These are phyloP conservation scores for Pichia heedii DNA, from an alignment of 805 yeast species.

Conservation along the genomic window DNA sequence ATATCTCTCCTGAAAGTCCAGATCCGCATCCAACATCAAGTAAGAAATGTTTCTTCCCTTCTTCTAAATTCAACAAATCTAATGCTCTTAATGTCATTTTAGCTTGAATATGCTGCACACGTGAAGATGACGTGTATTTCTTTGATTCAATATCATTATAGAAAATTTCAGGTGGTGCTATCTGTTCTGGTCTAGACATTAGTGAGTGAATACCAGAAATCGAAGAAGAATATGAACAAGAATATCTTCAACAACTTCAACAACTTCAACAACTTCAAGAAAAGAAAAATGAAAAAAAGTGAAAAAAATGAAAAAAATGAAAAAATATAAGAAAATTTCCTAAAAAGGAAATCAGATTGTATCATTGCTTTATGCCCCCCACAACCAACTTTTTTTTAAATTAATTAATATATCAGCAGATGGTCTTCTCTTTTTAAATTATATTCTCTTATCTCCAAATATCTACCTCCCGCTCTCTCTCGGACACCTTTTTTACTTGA, in stretches of 20 bases:
- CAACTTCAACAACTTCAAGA: no score
- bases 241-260: no score
- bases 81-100: constrained; percentile 93
- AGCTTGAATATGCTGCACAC: constrained; percentile 98
- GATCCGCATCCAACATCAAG: constrained; percentile 97
- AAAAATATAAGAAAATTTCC: no score
- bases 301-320: neutral
- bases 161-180: constrained; percentile 95
- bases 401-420: no score
- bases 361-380: no score
- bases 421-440: no score
- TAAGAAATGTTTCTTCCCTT: constrained; percentile 51
- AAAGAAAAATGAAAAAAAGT: no score
- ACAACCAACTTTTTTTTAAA: no score
- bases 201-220: neutral
- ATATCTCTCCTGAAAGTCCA: constrained; percentile 88
- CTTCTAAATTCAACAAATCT: constrained; percentile 72
- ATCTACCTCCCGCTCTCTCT: no score
- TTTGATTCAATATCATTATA: constrained; percentile 84
- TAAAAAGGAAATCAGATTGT: no score
- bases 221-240: neutral
- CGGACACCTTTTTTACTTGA: no score
- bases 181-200: constrained; percentile 94
- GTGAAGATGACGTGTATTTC: constrained; percentile 86
- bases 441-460: no score